Conservation (phyloP, 2,329 filamentous ascomycete genomes). For the Aphanoascus verrucosus region DNA sequence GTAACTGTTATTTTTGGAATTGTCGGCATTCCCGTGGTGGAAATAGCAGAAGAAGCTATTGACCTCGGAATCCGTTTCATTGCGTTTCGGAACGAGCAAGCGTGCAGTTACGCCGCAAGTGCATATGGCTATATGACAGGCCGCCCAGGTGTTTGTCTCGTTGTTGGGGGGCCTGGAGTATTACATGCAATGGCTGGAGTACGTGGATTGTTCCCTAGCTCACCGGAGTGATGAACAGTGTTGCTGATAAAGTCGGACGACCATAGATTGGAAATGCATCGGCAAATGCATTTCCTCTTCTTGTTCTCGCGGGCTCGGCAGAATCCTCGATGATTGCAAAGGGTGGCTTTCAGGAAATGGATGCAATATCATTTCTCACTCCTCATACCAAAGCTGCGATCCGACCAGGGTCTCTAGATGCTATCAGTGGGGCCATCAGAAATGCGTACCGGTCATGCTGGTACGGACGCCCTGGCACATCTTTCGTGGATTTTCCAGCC, state of each 20-base stretch:
- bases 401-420: constrained; percentile 37
- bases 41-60: constrained; percentile 48
- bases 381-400: constrained; percentile 45
- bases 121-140: constrained; percentile 50
- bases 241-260: background rate
- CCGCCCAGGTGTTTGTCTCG: constrained; percentile 45
- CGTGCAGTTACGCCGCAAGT: constrained; percentile 48
- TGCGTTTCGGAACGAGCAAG: constrained; percentile 50
- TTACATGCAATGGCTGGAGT: constrained; percentile 49
- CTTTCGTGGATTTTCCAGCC: constrained; percentile 47
- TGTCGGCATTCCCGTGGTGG: constrained; percentile 46
- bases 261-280: constrained; percentile 40
- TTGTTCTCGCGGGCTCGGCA: constrained; percentile 45
- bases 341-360: constrained; percentile 49
- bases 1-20: constrained; percentile 45
- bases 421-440: constrained; percentile 38
- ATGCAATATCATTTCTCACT: constrained; percentile 43
- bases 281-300: constrained; percentile 46
- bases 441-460: constrained; percentile 44
- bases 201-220: constrained; percentile 18
- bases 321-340: constrained; percentile 44
- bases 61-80: constrained; percentile 48
- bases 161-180: constrained; percentile 50
- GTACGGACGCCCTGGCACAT: constrained; percentile 45
- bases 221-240: constrained; percentile 3